These are phyloP conservation scores for Xanthoconium purpureum DNA, from an alignment of 768 basidiomycete species.

Conservation along the genomic window DNA sequence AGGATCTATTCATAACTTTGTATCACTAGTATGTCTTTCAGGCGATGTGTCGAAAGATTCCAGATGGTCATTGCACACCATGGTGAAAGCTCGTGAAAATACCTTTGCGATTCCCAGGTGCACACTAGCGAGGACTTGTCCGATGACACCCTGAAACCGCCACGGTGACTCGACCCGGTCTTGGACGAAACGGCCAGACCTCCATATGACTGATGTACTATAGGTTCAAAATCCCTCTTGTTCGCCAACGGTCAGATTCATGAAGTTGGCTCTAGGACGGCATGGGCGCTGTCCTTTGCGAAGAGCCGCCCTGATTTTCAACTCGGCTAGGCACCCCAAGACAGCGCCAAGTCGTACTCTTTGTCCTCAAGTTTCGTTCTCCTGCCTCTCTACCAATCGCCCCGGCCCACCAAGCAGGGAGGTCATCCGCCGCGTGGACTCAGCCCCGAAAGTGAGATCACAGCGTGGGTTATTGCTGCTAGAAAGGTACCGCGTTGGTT, in stretches of 20 bases:
- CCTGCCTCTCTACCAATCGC: neutral
- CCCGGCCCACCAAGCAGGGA: neutral
- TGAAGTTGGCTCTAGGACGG: conserved; percentile 15
- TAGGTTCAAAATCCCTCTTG: conserved; percentile 2
- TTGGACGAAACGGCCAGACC: neutral
- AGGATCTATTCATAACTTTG: neutral
- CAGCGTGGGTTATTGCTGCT: conserved; percentile 1
- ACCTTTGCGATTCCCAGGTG: neutral
- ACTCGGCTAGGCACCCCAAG: conserved; percentile 10
- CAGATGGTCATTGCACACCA: no score
- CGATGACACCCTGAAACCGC: neutral
- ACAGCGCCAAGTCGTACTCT: neutral
- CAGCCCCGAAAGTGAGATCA: neutral
- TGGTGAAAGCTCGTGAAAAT: neutral
- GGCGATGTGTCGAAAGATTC: no score
- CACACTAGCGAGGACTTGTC: neutral
- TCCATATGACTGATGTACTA: conserved; percentile 8
- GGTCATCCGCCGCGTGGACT: neutral
- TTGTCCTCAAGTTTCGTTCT: neutral
- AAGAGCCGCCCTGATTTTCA: conserved; percentile 9
- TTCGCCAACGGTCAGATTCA: conserved; percentile 3
- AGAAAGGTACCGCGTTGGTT: conserved; percentile 12
- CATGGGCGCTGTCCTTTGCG: conserved; percentile 13
- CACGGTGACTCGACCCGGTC: neutral
- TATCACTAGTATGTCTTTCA: no score